Conservation (phyloP, 2,329 filamentous ascomycete species). For the Ophiostoma perfectum region DNA sequence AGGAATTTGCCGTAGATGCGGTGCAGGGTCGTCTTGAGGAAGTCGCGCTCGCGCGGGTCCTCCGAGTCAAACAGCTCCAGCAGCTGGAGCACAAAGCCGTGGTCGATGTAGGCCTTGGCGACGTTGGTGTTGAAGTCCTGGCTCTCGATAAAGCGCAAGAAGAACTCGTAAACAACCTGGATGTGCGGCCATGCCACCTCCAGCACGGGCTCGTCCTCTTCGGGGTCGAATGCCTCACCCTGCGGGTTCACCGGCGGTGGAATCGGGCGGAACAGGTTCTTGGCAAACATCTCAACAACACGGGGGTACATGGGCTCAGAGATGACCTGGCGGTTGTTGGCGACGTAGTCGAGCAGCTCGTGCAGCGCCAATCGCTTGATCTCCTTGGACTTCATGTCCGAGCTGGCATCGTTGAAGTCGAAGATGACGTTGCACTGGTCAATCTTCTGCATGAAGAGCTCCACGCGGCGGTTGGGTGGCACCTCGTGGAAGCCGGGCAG, state of each 20-base stretch:
- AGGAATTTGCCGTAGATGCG: constrained; percentile 99
- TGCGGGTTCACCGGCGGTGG: constrained; percentile 96
- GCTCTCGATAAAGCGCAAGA: constrained; percentile 96
- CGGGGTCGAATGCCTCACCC: constrained; percentile 95
- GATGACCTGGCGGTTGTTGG: constrained; percentile 97
- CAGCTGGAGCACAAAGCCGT: constrained; percentile 92
- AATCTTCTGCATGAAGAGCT: constrained; percentile 99
- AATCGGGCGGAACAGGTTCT: constrained; percentile 96
- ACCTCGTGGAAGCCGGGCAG: constrained; percentile 97
- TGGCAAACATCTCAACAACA: constrained; percentile 98
- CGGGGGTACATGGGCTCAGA: constrained; percentile 98
- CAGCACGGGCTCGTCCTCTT: constrained; percentile 95
- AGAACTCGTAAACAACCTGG: constrained; percentile 99
- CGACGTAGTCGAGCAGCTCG: constrained; percentile 94
- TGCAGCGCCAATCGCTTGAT: constrained; percentile 96
- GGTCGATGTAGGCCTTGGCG: constrained; percentile 97
- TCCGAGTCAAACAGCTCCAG: constrained; percentile 98
- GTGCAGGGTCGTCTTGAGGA: constrained; percentile 95
- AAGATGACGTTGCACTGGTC: constrained; percentile 99
- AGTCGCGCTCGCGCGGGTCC: constrained; percentile 92
- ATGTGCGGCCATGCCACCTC: constrained; percentile 99
- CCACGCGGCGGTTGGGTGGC: constrained; percentile 85
- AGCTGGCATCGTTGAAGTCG: constrained; percentile 97
- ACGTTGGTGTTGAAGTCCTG: constrained; percentile 99
- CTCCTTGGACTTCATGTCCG: constrained; percentile 99